Base-by-base conservation (phyloP, 257 asterid species). In the Fraxinus americana region DNA sequence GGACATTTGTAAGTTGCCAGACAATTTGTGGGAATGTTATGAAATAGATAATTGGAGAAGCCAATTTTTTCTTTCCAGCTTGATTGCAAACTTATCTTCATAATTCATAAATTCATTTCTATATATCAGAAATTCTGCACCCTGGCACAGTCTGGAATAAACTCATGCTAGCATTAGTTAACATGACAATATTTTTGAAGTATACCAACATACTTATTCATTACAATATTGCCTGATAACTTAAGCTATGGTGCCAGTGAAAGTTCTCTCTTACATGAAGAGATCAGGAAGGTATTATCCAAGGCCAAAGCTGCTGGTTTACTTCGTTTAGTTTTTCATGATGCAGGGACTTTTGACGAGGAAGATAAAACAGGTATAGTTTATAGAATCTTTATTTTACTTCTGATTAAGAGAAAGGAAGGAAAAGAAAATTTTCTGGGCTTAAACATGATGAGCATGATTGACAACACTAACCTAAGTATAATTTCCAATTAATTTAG, bases 261-360 rank as follows among this genome's bases (percentile, higher is more conserved):
- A 73, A 71, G 6, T 71, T 73, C 82, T 78, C 73, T 81, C 77
- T 70, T 94, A 48, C 88, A 75, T 82, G 96, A 90, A 77, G 99
- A 90, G 85, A 89, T 94, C 67, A 67, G 82, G 77, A 88, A 89
- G 85, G 90, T 89, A 54, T 75, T 92, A 77, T 85, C 97, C 80
- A 90, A 86, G 85, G 87, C 81, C 81, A 91, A 90, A 82, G 97
- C n/a, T n/a, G 92, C 98, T 59, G 97, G 98, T 73, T 86, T 91
- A 70, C 97, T 94, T 77, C 98, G 98, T 77, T 83, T 94, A 79
- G 99, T 88, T 66, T 94, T 94, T 81, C 98, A 92, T n/a, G 99
- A 94, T 67, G 98, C 99, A n/a, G 99, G 98, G 85, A 94, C 99
- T 79, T 94, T 88, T 77, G 91, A 87, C 79, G 77, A 82, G 78